A percentile compares a stretch with the other conserved stretches of the same genome.
phyloP scores from a whole-genome alignment of 2,329 filamentous ascomycete species.

The Sodiomyces alkalinus region DNA sequence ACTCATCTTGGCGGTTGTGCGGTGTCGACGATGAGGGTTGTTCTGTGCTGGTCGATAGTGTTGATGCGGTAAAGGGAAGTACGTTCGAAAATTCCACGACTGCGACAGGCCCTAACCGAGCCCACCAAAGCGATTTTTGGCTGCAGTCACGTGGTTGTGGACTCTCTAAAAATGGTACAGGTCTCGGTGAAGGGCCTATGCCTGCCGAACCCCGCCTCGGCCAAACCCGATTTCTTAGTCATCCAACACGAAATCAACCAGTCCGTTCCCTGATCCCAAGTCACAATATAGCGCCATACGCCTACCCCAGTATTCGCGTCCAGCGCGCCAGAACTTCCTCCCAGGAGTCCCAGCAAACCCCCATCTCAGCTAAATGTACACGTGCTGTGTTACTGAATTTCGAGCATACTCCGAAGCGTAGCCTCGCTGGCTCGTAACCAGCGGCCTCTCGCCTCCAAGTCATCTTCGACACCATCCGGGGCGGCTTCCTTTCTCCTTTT shows the following conservation, averaged over 20 bases:
- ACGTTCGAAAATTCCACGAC: too few species aligned
- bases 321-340: background rate
- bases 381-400: constrained; percentile 24
- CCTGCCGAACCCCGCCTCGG: too few species aligned
- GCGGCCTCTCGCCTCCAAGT: constrained; percentile 59
- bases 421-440: constrained; percentile 61
- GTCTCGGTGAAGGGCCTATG: too few species aligned
- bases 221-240: too few species aligned
- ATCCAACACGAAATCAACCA: background rate
- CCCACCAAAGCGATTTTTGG: background rate
- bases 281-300: too few species aligned
- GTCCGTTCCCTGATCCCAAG: background rate
- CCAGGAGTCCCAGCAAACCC: background rate
- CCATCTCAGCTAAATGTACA: background rate
- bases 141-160: background rate
- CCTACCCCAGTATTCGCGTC: background rate
- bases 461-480: constrained; percentile 51
- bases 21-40: constrained; percentile 9
- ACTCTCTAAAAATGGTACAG: too few species aligned
- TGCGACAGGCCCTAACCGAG: too few species aligned
- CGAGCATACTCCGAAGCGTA: constrained; percentile 46
- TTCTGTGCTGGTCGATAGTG: constrained; percentile 7
- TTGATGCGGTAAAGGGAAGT: too few species aligned
- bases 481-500: constrained; percentile 51
- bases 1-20: constrained; percentile 40